Evolutionary conservation across 78 protist genomes (phyloP), one percentile per base, ranked within the genome.

Genomic region (Neovahlkampfia damariscottae): DNA sequence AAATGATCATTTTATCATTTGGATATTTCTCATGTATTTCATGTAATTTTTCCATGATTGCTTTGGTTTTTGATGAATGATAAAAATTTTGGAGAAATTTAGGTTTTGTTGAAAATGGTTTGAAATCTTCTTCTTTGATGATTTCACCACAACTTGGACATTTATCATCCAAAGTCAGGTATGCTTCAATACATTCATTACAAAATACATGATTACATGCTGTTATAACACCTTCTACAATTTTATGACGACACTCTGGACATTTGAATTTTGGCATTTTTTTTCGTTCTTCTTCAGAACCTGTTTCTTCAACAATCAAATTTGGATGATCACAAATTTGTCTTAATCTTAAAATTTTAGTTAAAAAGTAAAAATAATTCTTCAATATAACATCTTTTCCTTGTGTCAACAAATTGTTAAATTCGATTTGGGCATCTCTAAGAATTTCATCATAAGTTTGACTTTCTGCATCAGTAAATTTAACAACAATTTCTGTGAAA

Each of bases 301-400:
- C n/a, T n/a, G n/a, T n/a, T n/a, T n/a, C n/a, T n/a, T n/a, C n/a
- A n/a, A n/a, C n/a, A n/a, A 50, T 50, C 62, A 50, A 19, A n/a
- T 19, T 19, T 5, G 88, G 88, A 74, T 84, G 88, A 69, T 84
- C 83, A 38, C 71, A 41, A 19, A 82, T 82, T 2, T 82, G 88
- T 27, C 88, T 69, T 36, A 84, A 72, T 3, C 80, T 72, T 41
- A 74, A 6, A 2, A 84, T 73, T 40, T 79, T 78, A 39, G 77
- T 69, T 35, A 84, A 84, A 75, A 84, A 68, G 68, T 84, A 80
- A 59, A 80, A 82, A 71, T 84, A 84, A 79, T 84, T 84, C 71
- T 84, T 81, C 32, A 84, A 70, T 67, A 84, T 40, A 38, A 77
- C 78, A 68, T 82, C 88, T 1, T 70, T 70, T 34, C 10, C n/a